phyloP scores from a whole-genome alignment of 2,329 filamentous ascomycete species.

The Trematosphaeria pertusa region DNA sequence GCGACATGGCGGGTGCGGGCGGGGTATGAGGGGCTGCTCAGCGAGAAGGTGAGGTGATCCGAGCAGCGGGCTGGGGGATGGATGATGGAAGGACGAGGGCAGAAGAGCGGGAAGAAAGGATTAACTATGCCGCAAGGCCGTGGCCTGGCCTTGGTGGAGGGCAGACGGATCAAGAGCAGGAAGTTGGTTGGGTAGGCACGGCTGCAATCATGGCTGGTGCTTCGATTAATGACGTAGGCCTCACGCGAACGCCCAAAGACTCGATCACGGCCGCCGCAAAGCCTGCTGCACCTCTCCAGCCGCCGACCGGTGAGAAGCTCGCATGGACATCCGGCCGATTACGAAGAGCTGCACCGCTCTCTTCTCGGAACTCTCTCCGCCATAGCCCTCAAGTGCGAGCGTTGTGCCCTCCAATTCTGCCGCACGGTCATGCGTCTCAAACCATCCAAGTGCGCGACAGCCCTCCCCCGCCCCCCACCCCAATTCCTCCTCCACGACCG shows the following conservation, averaged over 20 bases:
- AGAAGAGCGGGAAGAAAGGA: slow-evolving; percentile 3
- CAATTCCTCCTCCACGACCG: slow-evolving; percentile 1
- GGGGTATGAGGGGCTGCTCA: slow-evolving; percentile 20
- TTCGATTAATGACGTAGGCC: not conserved
- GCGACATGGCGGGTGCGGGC: slow-evolving; percentile 48
- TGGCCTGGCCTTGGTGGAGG: slow-evolving; percentile 3
- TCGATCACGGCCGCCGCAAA: too few relatives aligned
- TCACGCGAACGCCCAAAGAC: not conserved
- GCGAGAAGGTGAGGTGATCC: slow-evolving; percentile 5
- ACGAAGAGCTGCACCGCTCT: not conserved
- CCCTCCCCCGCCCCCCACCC: not conserved
- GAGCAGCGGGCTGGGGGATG: not conserved
- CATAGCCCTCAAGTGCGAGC: too few relatives aligned
- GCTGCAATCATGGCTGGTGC: too few relatives aligned
- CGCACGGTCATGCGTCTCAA: too few relatives aligned
- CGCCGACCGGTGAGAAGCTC: not conserved
- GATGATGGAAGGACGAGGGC: slow-evolving; percentile 1
- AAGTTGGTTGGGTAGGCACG: too few relatives aligned
- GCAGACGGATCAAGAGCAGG: too few relatives aligned
- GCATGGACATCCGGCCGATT: not conserved
- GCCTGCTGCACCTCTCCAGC: too few relatives aligned
- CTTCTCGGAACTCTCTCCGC: too few relatives aligned
- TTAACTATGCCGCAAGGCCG: slow-evolving; percentile 1
- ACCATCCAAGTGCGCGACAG: too few relatives aligned
- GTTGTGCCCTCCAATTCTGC: too few relatives aligned